phyloP scores from a whole-genome alignment of 2,329 filamentous ascomycete species.

The Phaeosphaeriaceae sp. region DNA sequence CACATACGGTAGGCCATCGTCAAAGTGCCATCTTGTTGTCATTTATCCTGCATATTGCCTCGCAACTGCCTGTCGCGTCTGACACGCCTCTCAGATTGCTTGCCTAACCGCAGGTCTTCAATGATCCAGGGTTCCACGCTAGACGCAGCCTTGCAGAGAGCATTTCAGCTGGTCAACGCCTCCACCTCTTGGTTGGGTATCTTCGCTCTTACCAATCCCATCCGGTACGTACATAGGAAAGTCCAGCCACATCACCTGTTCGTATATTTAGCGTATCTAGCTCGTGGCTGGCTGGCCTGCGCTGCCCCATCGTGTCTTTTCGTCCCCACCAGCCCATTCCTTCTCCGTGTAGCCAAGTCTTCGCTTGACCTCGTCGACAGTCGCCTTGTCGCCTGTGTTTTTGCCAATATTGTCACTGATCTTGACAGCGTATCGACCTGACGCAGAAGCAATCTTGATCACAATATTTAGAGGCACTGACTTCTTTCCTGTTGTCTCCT shows the following conservation, averaged over 20 bases:
- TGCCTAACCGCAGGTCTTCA: conserved; percentile 3
- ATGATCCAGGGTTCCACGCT: conserved; percentile 19
- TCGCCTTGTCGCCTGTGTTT: conserved; percentile 86
- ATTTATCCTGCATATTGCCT: not conserved
- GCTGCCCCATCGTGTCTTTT: conserved; percentile 79
- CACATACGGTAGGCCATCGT: not conserved
- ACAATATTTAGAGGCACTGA: conserved; percentile 95
- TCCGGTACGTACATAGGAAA: conserved; percentile 2
- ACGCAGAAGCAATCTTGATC: conserved; percentile 90
- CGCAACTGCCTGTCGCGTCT: conserved; percentile 2
- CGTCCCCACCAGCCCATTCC: conserved; percentile 82
- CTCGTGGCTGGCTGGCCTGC: conserved; percentile 27
- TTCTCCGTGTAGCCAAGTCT: conserved; percentile 86
- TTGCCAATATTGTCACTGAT: conserved; percentile 88
- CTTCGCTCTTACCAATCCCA: conserved; percentile 11
- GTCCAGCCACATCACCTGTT: conserved; percentile 8
- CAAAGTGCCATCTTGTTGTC: not conserved
- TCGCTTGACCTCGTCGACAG: conserved; percentile 82
- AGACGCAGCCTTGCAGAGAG: conserved; percentile 23
- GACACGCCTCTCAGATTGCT: conserved; percentile 3
- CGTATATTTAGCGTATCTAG: conserved; percentile 10
- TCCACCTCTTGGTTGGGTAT: conserved; percentile 18
- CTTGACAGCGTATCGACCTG: conserved; percentile 84
- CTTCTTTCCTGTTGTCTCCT: conserved; percentile 75
- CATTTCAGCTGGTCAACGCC: conserved; percentile 26